Evolutionary conservation across 805 yeast species (phyloP), one percentile per base, ranked within the genome.

Genomic region (Debaryomyces maramus): DNA sequence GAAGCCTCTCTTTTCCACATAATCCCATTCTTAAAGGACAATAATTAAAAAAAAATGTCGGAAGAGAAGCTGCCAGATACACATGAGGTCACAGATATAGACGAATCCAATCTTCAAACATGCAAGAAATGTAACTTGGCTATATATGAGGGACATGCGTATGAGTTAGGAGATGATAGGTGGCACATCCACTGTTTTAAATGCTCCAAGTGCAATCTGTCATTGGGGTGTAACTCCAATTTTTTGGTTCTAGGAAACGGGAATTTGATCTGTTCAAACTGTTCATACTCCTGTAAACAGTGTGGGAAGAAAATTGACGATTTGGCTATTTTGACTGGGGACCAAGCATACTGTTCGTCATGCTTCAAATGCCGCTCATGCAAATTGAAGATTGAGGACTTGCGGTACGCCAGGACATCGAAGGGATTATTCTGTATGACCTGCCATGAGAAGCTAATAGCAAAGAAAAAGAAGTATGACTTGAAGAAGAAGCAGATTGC

Each of bases 161-260:
- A 88, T 58, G 98, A 91, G 59, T 70, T 91, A 36, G 96, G 96
- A 17, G 95, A 85, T 36, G 91, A 88, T 57, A 79, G 96, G 48
- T 93, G 99, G 99, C 99, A 93, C 61, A 85, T 88, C 41, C 77
- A 85, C 46, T 93, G 99, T 64, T 93, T 93, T 65, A 75, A 81
- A 34, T 93, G 99, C 63, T 85, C 95, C 39, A 84, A 84, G 50
- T 93, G 99, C 62, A 71, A 77, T 26, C 75, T 79, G 51, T 76
- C 82, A 26, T 67, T 93, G 40, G 96, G 95, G 18, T 86, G 95
- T 46, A 85, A 88, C 53, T 83, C 95, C 17, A 90, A 90, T 61
- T 88, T 93, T 61, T 68, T 93, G 38, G 97, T 91, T 1, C 70
- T 93, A 34, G 98, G 97, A 2, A 88, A 93, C 42, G 98, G 99